A percentile compares a stretch with the other conserved stretches of the same genome.
Conservation (phyloP, 306 rosid genomes). For the Herpetospermum pedunculosum region DNA sequence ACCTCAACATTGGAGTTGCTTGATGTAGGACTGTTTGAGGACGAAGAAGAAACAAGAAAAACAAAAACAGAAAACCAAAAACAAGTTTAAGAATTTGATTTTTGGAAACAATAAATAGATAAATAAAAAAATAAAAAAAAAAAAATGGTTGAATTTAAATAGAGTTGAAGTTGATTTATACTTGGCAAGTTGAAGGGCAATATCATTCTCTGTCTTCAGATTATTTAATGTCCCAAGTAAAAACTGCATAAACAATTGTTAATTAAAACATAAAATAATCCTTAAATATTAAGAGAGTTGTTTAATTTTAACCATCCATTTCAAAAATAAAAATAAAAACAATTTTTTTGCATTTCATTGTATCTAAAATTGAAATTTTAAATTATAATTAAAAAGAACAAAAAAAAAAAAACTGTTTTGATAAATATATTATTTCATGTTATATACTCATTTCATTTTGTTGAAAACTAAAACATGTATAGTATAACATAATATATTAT, state of each 20-base stretch:
- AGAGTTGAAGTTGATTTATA: neutral
- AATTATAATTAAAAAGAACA: too few relatives aligned
- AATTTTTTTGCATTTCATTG: too few relatives aligned
- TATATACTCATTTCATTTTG: too few relatives aligned
- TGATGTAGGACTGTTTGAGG: constrained; percentile 22
- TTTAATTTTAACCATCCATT: neutral
- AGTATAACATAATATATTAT: too few relatives aligned
- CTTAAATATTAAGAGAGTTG: neutral
- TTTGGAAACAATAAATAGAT: neutral
- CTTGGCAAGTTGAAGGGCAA: constrained; percentile 39
- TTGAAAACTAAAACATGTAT: too few relatives aligned
- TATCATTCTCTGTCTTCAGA: constrained; percentile 33
- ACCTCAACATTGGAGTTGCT: constrained; percentile 37
- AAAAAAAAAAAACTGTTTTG: too few relatives aligned
- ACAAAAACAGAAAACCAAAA: too few relatives aligned
- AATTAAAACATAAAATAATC: neutral
- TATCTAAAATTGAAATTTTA: too few relatives aligned
- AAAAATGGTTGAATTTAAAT: neutral
- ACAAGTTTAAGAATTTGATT: neutral
- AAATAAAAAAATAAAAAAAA: neutral
- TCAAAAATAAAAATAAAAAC: too few relatives aligned
- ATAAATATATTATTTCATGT: too few relatives aligned
- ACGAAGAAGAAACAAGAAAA: too few relatives aligned
- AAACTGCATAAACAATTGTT: constrained; percentile 19
- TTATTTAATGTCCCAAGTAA: constrained; percentile 31